A percentile compares a stretch with the other conserved stretches of the same genome.
phyloP scores from a whole-genome alignment of 1,139 yeast genomes.

The Kodamaea suecica region DNA sequence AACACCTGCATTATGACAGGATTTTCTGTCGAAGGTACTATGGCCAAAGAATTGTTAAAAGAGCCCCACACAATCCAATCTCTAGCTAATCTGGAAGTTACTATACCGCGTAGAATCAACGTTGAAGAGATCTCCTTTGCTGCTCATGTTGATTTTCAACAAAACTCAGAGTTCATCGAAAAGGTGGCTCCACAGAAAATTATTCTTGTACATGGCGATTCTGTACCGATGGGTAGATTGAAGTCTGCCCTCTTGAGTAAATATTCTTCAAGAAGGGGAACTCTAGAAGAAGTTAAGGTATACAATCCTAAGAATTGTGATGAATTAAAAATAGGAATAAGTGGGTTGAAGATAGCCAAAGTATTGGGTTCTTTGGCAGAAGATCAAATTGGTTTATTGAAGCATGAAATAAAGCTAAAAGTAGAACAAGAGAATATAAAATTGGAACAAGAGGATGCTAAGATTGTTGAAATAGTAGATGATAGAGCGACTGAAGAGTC shows the following conservation, averaged over 20 bases:
- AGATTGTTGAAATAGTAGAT: constrained; percentile 8
- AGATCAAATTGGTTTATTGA: constrained; percentile 33
- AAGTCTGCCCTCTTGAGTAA: constrained; percentile 90
- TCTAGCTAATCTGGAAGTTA: constrained; percentile 68
- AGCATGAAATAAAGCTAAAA: constrained; percentile 30
- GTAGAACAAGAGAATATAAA: constrained; percentile 16
- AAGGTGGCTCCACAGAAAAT: constrained; percentile 78
- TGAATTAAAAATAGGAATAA: constrained; percentile 69
- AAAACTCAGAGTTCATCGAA: constrained; percentile 87
- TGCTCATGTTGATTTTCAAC: constrained; percentile 96
- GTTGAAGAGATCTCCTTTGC: constrained; percentile 98
- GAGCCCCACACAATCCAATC: constrained; percentile 92
- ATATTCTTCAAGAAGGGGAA: constrained; percentile 76
- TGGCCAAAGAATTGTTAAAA: constrained; percentile 85
- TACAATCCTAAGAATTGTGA: constrained; percentile 93
- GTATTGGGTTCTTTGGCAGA: constrained; percentile 79
- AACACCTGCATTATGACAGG: constrained; percentile 89
- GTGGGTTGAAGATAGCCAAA: constrained; percentile 81
- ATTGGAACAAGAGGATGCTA: constrained; percentile 14
- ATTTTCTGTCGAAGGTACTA: constrained; percentile 96
- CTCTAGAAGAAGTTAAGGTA: constrained; percentile 88
- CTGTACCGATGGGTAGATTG: constrained; percentile 95
- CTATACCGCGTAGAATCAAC: constrained; percentile 80
- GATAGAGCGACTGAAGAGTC: too few species aligned
- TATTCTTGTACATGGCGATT: constrained; percentile 96